These are phyloP conservation scores for Colletotrichum salicis DNA, from an alignment of 2,329 filamentous ascomycete genomes.

Conservation along the genomic window DNA sequence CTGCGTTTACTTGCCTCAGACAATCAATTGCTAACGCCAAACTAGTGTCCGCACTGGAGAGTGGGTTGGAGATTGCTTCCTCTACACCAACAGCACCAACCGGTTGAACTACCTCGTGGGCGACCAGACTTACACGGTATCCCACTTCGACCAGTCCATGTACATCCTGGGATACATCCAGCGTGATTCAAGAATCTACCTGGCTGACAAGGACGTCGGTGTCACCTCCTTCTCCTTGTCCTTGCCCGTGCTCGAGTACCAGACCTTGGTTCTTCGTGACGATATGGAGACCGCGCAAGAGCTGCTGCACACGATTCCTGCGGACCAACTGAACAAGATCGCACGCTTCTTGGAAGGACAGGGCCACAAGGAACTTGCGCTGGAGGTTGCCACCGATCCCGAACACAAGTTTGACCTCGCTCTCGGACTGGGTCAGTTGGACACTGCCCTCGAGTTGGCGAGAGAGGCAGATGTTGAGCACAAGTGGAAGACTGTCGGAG, in stretches of 20 bases:
- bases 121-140: constrained; percentile 97
- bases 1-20: not conserved
- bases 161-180: constrained; percentile 96
- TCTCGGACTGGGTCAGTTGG: constrained; percentile 81
- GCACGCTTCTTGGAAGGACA: constrained; percentile 97
- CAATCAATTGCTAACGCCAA: constrained; percentile 39
- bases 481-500: constrained; percentile 98
- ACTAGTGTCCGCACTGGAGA: constrained; percentile 87
- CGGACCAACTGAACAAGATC: constrained; percentile 98
- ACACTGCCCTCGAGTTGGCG: constrained; percentile 87
- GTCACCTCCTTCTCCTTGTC: constrained; percentile 92
- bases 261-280: constrained; percentile 91
- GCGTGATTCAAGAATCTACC: constrained; percentile 92
- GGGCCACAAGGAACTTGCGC: constrained; percentile 93
- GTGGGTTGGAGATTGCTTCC: constrained; percentile 99
- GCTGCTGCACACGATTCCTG: constrained; percentile 83
- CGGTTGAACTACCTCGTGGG: constrained; percentile 97
- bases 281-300: constrained; percentile 93
- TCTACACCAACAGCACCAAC: constrained; percentile 97
- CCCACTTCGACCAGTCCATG: constrained; percentile 95
- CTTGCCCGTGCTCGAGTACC: constrained; percentile 93
- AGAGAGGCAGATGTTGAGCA: constrained; percentile 88
- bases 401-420: constrained; percentile 98
- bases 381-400: constrained; percentile 92
- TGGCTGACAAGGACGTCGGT: constrained; percentile 94